Evolutionary conservation across 805 yeast genomes (phyloP), one percentile per base, ranked within the genome.

Genomic region (Cyberlindnera bimundalis): DNA sequence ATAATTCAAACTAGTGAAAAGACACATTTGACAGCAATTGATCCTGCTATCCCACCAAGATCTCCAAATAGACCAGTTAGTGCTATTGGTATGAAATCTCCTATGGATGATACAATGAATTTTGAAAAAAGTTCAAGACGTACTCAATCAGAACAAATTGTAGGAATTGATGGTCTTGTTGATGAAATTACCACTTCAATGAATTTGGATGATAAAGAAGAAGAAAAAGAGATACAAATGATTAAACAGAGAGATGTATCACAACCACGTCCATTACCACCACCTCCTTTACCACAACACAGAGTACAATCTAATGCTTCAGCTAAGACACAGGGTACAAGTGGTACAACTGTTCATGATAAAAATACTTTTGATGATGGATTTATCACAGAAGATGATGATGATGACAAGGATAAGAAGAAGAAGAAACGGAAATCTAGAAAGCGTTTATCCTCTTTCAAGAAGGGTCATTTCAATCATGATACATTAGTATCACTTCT

Each of bases 401-500:
- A 17, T 36, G 18, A 17, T 36, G 25, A 35, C 5, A 28, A 28
- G 19, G 18, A 28, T 15, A 16, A 28, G 10, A 32, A 42, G 33
- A 16, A 26, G 29, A 28, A 42, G 37, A 42, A 48, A 18, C 39
- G 42, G 19, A 39, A 33, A 23, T 37, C 45, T 19, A 42, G 32
- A 21, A 40, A 20, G 20, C 24, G 35, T 3, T 32, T 48, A 3
- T 43, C 50, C 1, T 17, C 20, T n/a, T 45, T 47, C 31, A 48
- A 46, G 23, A 54, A 50, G 37, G 50, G 50, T 9, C 52, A 48
- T 18, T 52, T 57, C 40, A 52, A 49, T 29, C 57, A 55, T 26
- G 66, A 65, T 16, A 65, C 70, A 1, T 45, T 67, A 12, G 47
- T 66, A 3, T 66, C 66, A 37, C 37, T 67, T 33, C 43, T 67